These are phyloP conservation scores for Azolla pinnata DNA, from an alignment of 75 land plant genomes.

Conservation along the genomic window DNA sequence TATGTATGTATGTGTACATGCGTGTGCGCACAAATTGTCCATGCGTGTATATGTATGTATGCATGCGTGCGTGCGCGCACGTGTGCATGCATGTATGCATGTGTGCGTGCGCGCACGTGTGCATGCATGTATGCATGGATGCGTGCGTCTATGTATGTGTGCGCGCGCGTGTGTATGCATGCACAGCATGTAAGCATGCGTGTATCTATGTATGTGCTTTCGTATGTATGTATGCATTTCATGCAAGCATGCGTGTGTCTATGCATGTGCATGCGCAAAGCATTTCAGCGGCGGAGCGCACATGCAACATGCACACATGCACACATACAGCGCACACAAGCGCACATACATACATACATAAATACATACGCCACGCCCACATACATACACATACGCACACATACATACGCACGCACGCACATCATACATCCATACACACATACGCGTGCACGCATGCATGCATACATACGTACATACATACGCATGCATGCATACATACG, in stretches of 20 bases:
- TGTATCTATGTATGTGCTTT: neutral
- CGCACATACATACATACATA: no score
- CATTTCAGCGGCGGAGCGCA: no score
- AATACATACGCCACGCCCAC: no score
- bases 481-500: neutral
- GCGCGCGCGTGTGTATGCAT: neutral
- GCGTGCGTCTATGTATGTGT: slow-evolving; percentile 7
- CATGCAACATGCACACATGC: no score
- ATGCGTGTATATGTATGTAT: neutral
- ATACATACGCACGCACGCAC: no score
- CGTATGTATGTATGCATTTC: neutral
- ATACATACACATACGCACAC: no score
- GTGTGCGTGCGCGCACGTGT: neutral
- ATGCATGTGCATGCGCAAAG: neutral
- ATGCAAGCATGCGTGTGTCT: neutral
- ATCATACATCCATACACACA: neutral
- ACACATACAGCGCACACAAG: no score
- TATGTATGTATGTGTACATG: neutral
- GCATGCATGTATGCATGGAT: neutral
- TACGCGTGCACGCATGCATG: neutral
- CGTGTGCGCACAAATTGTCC: neutral
- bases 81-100: neutral
- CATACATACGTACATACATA: neutral
- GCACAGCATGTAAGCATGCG: neutral
- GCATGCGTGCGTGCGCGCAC: neutral